Base-by-base conservation (phyloP, 75 land plant genomes). In the Ceratopteris richardii region DNA sequence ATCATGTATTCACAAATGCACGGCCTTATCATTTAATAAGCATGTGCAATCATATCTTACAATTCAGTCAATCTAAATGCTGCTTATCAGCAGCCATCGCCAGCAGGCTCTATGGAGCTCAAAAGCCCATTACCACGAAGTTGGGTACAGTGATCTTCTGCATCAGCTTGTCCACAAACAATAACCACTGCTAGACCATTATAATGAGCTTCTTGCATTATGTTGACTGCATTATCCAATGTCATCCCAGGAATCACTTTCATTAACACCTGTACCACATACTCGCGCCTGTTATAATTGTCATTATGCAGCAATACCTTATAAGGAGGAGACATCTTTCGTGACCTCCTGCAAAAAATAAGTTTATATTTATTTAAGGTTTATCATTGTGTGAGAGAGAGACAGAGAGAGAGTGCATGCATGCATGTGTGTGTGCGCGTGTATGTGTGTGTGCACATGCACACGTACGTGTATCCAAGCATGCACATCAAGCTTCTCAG, bases 191-290 rank as follows among this genome's bases (percentile, higher is more conserved):
- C 70, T 58, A 89, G 69, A 53, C 91, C 87, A 65, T 89, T 86
- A 44, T 72, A 9, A 66, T 89, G 95, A 1, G 95, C 95, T 62
- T 89, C 91, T 68, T 83, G 83, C 95, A 89, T 89, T n/a, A 89
- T 80, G 50, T 89, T 89, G 24, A 89, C 91, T 22, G 95, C 95
- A 42, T 56, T 80, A 64, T 89, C 95, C 2, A 89, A 73, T 0
- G 91, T 80, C 95, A 89, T 89, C 26, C 87, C 95, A 0, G 95
- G 95, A 10, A 89, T 89, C 37, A 83, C 92, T 69, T 87, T 87
- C 96, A 90, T 90, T 59, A 90, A 62, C 0, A 90, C 96, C 74
- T 87, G 96, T 23, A 90, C 96, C 27, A 90, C 92, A 51, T 90
- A 90, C 59, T 90, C 96, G 19, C 92, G 69, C 68, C 71, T 86